Evolutionary conservation across 2,329 filamentous ascomycete genomes (phyloP).

Genomic region (Fusarium agapanthi): DNA sequence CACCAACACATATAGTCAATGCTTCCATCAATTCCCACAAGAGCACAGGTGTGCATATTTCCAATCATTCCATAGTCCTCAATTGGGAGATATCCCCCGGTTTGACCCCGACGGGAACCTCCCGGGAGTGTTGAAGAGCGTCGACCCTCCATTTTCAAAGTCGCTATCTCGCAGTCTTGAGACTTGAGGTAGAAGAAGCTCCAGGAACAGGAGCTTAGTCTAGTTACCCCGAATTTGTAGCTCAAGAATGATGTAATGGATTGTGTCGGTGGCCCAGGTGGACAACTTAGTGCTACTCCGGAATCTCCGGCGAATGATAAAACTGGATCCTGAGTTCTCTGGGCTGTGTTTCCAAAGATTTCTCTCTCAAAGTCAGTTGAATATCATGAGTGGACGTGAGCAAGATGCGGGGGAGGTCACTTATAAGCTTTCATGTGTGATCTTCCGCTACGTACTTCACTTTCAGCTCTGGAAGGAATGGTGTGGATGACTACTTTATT

Average conservation of each 20-base stretch:
- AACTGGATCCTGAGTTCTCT: not conserved
- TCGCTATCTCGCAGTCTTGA: not conserved
- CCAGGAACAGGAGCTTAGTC: not conserved
- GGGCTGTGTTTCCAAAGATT: not conserved
- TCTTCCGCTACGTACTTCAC: constrained; percentile 8
- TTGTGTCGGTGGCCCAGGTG: constrained; percentile 14
- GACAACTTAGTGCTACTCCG: constrained; percentile 1
- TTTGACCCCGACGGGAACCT: constrained; percentile 46
- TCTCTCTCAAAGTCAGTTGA: not conserved
- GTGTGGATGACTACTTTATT: constrained; percentile 24
- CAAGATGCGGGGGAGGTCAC: constrained; percentile 20
- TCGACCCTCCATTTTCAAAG: constrained; percentile 46
- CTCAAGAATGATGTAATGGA: constrained; percentile 38
- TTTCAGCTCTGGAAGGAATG: constrained; percentile 5
- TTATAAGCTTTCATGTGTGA: constrained; percentile 31
- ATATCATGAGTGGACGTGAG: not conserved
- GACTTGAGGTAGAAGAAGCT: not conserved
- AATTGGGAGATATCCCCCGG: constrained; percentile 66
- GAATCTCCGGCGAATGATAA: constrained; percentile 2
- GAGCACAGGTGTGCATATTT: constrained; percentile 80
- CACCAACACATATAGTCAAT: constrained; percentile 83
- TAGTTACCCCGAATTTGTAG: not conserved
- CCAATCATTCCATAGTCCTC: constrained; percentile 84
- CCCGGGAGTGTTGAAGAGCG: constrained; percentile 46
- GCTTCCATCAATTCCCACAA: constrained; percentile 78